A percentile compares a stretch with the other conserved stretches of the same genome.
phyloP scores from a whole-genome alignment of 75 land plant species.

The Picea sitchensis region DNA sequence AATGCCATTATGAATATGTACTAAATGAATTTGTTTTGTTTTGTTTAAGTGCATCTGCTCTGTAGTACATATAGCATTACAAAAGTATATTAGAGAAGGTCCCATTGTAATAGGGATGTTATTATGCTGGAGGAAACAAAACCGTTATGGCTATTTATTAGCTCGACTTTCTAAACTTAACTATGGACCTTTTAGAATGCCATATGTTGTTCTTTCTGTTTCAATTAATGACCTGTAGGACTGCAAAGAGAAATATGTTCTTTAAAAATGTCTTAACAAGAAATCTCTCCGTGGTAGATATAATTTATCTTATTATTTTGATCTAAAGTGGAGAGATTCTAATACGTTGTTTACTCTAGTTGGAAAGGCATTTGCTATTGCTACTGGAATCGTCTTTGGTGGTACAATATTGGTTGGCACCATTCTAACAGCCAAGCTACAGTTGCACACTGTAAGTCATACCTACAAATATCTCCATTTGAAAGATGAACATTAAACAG shows the following conservation, averaged over 20 bases:
- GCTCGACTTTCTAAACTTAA: too few species aligned
- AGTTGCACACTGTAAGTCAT: conserved; percentile 40
- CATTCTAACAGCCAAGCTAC: conserved; percentile 33
- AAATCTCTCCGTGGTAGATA: neutral
- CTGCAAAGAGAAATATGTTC: neutral
- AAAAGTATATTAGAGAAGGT: too few species aligned
- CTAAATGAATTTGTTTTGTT: too few species aligned
- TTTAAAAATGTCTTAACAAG: neutral
- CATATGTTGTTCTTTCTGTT: neutral
- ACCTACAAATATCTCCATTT: conserved; percentile 6
- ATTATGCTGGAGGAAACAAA: too few species aligned
- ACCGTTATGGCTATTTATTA: too few species aligned
- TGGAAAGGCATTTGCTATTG: conserved; percentile 61
- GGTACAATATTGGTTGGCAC: conserved; percentile 37
- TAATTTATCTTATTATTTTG: neutral
- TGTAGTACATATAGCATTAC: too few species aligned
- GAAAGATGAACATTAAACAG: neutral
- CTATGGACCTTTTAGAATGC: neutral
- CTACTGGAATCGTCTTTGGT: conserved; percentile 52
- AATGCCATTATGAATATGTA: too few species aligned
- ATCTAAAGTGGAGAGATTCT: neutral
- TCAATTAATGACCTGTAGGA: neutral
- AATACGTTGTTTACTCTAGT: conserved; percentile 24
- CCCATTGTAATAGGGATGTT: too few species aligned
- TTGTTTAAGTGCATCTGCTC: too few species aligned